phyloP scores from a whole-genome alignment of 768 basidiomycete species.

The Leccinum imitatum region DNA sequence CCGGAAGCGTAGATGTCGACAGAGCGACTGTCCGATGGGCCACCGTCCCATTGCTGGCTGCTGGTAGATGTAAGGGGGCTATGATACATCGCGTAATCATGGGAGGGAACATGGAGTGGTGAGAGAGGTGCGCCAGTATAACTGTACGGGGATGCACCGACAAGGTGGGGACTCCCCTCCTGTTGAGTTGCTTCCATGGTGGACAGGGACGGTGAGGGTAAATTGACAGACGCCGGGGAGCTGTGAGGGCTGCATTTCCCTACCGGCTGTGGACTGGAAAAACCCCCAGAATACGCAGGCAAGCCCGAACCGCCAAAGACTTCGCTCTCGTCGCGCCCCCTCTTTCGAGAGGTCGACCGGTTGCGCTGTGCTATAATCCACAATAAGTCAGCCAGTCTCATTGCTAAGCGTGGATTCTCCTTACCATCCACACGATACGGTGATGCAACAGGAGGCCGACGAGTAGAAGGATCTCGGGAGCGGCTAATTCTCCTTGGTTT shows the following conservation, averaged over 20 bases:
- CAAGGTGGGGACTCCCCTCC: conserved; percentile 57
- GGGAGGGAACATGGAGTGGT: conserved; percentile 52
- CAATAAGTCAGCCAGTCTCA: conserved; percentile 17
- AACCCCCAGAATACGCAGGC: conserved; percentile 51
- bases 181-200: conserved; percentile 45
- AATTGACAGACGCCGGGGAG: conserved; percentile 70
- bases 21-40: conserved; percentile 37
- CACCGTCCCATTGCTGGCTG: conserved; percentile 46
- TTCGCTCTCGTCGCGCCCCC: conserved; percentile 67
- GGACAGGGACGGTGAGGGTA: conserved; percentile 68
- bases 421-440: conserved; percentile 67
- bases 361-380: conserved; percentile 56
- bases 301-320: conserved; percentile 42
- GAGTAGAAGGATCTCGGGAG: conserved; percentile 55
- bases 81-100: conserved; percentile 48
- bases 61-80: conserved; percentile 27
- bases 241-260: conserved; percentile 63
- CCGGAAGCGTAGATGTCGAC: conserved; percentile 46
- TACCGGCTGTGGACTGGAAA: conserved; percentile 51
- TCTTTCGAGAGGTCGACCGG: conserved; percentile 72
- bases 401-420: conserved; percentile 22
- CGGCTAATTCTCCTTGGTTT: conserved; percentile 53
- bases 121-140: conserved; percentile 48
- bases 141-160: conserved; percentile 44
- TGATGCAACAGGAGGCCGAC: conserved; percentile 57